Evolutionary conservation across 768 basidiomycete species (phyloP), one percentile per base, ranked within the genome.

Genomic region (Suillus clintonianus): DNA sequence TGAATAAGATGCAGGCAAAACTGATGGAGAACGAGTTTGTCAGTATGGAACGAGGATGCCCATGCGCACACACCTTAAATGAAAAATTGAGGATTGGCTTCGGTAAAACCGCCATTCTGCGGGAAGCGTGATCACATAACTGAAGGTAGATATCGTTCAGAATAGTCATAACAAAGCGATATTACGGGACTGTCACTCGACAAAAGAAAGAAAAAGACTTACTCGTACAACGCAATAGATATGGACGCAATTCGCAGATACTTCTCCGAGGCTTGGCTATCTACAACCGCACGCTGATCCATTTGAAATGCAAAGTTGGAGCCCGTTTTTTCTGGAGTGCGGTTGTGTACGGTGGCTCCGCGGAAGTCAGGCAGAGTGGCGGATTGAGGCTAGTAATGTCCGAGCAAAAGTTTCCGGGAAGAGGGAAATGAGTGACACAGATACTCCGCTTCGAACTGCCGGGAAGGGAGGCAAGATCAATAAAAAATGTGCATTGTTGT

Each of bases 221-320:
- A 80, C 79, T 80, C 79, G 62, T 80, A 80, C 34, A 69, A 68
- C 17, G 77, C 78, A 59, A 80, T 75, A 8, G 80, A 74, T 59
- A 80, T 63, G n/a, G 79, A 76, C 51, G 72, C 67, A 57, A 79
- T 67, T 39, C 79, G 75, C 60, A 79, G 62, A 64, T 77, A 77
- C 62, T 64, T 69, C 68, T 75, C 72, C n/a, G 74, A 65, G 41
- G 55, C 17, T 54, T 50, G 24, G 32, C 22, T 50, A 51, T 59
- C 30, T 43, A 62, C 62, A 50, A 50, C 47, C 24, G 47, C 47
- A 24, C 47, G 48, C 24, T 1, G 9, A 30, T 30, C 9, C 50
- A 51, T 51, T 5, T 27, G 2, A 50, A 27, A 27, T 30, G 27
- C 48, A 24, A 27, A 50, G 17, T 30, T 24, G 17, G 27, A 27